A percentile compares a stretch with the other conserved stretches of the same genome.
phyloP scores from a whole-genome alignment of 371 early-diverging fungal species.

The Catenaria anguillulae region DNA sequence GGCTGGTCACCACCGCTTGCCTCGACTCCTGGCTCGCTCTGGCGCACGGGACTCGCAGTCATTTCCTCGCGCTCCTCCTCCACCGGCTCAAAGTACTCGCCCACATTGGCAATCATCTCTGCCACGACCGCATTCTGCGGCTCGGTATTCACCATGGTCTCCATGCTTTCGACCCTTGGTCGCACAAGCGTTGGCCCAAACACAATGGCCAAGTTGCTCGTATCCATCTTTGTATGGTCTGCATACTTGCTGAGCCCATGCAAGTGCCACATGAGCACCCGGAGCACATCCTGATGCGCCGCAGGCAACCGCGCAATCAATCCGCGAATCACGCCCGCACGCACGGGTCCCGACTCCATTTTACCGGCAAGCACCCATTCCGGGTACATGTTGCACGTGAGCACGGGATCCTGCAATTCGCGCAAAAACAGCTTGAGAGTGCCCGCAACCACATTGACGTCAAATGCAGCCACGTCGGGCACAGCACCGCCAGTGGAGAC shows the following conservation, averaged over 20 bases:
- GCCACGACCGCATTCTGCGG: constrained; percentile 38
- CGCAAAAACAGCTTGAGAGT: constrained; percentile 66
- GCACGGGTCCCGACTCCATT: background rate
- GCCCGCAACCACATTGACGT: constrained; percentile 62
- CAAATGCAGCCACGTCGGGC: constrained; percentile 23
- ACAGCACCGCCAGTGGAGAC: constrained; percentile 16
- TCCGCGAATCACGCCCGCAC: constrained; percentile 32
- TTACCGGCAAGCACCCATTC: constrained; percentile 18
- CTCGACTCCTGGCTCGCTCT: too few relatives aligned
- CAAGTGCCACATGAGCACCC: constrained; percentile 56
- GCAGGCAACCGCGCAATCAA: constrained; percentile 29
- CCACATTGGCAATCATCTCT: constrained; percentile 23
- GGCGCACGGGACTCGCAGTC: too few relatives aligned
- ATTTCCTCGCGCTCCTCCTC: too few relatives aligned
- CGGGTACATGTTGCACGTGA: constrained; percentile 61
- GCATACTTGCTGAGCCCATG: constrained; percentile 40
- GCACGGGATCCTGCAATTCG: constrained; percentile 57
- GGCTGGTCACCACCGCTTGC: too few relatives aligned
- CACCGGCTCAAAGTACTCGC: too few relatives aligned
- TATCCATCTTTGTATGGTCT: constrained; percentile 73
- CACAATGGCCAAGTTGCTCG: constrained; percentile 64
- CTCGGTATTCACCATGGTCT: constrained; percentile 20
- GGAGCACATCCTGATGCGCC: constrained; percentile 26
- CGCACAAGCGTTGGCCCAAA: constrained; percentile 51
- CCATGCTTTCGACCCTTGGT: constrained; percentile 26